Evolutionary conservation across 2,329 filamentous ascomycete species (phyloP), one percentile per base, ranked within the genome.

Genomic region (Tolypocladium amazonense): DNA sequence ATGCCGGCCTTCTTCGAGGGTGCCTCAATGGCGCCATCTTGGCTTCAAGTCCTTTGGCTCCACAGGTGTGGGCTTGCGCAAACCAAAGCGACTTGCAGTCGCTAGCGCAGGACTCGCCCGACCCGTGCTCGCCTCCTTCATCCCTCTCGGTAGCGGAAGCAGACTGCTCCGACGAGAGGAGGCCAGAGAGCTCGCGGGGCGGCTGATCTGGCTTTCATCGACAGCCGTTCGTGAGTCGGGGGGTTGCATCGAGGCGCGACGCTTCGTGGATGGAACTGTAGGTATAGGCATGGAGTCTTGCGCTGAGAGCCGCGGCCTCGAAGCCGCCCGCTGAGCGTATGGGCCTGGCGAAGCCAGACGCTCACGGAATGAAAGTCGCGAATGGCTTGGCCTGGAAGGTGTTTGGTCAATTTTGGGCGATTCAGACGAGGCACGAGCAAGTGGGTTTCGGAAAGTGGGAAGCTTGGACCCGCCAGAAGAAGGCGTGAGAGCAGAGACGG

Each of bases 171-270:
- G 79, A 61, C 83, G 74, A 60, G 72, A 76, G 25, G 73, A 71
- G 8, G 82, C 79, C 53, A 87, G 66, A 3, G 84, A 86, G 68
- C 82, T 87, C 52, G 79, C 80, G 14, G 85, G 79, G 37, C 84
- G 78, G 68, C 71, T 65, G 65, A 70, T 30, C 62, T 62, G 65
- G 65, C 67, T 59, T 62, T 71, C 69, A 37, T 67, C 68, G 18
- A 69, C 67, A 12, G 64, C 60, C 59, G 69, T 61, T 61, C 73
- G 67, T 61, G 76, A 69, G 45, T 67, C 67, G 20, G 75, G 73
- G 3, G 81, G 79, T 59, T 85, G 81, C 33, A 84, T 68, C 0
- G 83, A 85, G 7, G 78, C 75, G 37, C 83, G 78, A 25, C 83
- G 77, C 58, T 74, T 78, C 47, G 72, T 71, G 2, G 63, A 59